Percentiles rank a stretch among this genome's conserved stretches.
Evolutionary conservation across 495 filamentous ascomycete species (phyloP).

Genomic region (Diplogelasinospora grovesii): DNA sequence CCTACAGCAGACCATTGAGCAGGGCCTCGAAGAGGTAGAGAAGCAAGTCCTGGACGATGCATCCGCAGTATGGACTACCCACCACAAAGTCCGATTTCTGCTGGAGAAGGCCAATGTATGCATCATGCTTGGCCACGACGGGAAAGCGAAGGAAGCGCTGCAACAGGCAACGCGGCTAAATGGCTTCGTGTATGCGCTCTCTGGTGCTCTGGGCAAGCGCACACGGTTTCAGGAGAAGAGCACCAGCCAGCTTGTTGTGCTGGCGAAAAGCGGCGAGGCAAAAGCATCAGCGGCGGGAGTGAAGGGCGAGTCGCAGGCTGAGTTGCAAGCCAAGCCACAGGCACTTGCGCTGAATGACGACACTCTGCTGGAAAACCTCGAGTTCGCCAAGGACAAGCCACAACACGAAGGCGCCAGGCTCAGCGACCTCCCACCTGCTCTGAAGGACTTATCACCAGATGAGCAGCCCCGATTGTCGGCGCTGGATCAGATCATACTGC

Average conservation of each 20-base stretch:
- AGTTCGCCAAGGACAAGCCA: slow-evolving; percentile 56
- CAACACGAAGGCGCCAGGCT: slow-evolving; percentile 31
- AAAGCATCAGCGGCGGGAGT: background rate
- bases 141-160: slow-evolving; percentile 65
- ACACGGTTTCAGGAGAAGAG: slow-evolving; percentile 89
- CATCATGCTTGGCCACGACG: slow-evolving; percentile 79
- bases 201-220: slow-evolving; percentile 80
- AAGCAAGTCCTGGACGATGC: slow-evolving; percentile 23
- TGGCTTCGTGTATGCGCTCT: slow-evolving; percentile 75
- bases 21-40: slow-evolving; percentile 38
- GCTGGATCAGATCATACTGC: slow-evolving; percentile 75
- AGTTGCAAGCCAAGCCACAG: slow-evolving; percentile 41
- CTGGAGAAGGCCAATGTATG: slow-evolving; percentile 78
- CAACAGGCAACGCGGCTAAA: slow-evolving; percentile 54
- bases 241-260: slow-evolving; percentile 83
- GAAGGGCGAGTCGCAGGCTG: background rate
- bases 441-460: slow-evolving; percentile 62
- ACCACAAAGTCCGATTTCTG: slow-evolving; percentile 56
- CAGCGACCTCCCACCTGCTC: slow-evolving; percentile 47
- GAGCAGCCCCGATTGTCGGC: slow-evolving; percentile 77
- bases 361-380: slow-evolving; percentile 80
- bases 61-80: slow-evolving; percentile 20
- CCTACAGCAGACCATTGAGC: slow-evolving; percentile 43
- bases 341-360: slow-evolving; percentile 81
- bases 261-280: slow-evolving; percentile 63